A percentile compares a stretch with the other conserved stretches of the same genome.
Evolutionary conservation across 179 eudicot genomes (phyloP).

Genomic region (Beta corolliflora): DNA sequence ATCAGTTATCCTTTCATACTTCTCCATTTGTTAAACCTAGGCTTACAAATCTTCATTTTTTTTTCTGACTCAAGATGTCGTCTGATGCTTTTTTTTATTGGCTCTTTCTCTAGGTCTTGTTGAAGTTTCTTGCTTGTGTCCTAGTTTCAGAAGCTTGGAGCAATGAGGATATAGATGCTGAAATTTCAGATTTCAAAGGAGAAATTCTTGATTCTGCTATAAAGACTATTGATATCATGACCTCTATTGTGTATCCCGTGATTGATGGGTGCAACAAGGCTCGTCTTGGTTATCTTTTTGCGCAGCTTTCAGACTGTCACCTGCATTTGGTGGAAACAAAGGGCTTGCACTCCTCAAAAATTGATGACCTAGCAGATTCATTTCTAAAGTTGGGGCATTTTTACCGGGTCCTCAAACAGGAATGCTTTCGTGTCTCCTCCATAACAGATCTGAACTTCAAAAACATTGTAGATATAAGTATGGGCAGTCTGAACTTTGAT

Average conservation of each 20-base stretch:
- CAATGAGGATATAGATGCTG: constrained; percentile 67
- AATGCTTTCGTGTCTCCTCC: constrained; percentile 71
- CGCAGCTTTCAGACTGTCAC: constrained; percentile 76
- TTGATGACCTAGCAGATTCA: constrained; percentile 29
- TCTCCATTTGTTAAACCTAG: background rate
- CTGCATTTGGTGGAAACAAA: constrained; percentile 52
- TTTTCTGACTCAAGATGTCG: constrained; percentile 10
- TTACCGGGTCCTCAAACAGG: constrained; percentile 65
- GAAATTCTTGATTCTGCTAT: constrained; percentile 64
- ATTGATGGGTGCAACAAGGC: constrained; percentile 73
- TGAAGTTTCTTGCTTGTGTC: constrained; percentile 58
- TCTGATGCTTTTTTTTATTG: background rate
- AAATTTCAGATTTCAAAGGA: constrained; percentile 57
- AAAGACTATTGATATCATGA: constrained; percentile 56
- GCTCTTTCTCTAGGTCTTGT: constrained; percentile 60
- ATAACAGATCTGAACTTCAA: constrained; percentile 81
- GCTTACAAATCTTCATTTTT: background rate
- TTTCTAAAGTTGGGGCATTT: constrained; percentile 43
- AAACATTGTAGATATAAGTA: constrained; percentile 64
- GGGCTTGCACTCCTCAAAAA: constrained; percentile 24
- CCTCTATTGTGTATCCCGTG: constrained; percentile 62
- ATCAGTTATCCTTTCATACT: background rate
- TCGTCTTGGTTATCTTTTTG: constrained; percentile 68
- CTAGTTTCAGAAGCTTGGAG: constrained; percentile 86
- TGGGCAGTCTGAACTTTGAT: constrained; percentile 47